Conservation (phyloP, 2,329 filamentous ascomycete genomes). For the Cercospora zeina region DNA sequence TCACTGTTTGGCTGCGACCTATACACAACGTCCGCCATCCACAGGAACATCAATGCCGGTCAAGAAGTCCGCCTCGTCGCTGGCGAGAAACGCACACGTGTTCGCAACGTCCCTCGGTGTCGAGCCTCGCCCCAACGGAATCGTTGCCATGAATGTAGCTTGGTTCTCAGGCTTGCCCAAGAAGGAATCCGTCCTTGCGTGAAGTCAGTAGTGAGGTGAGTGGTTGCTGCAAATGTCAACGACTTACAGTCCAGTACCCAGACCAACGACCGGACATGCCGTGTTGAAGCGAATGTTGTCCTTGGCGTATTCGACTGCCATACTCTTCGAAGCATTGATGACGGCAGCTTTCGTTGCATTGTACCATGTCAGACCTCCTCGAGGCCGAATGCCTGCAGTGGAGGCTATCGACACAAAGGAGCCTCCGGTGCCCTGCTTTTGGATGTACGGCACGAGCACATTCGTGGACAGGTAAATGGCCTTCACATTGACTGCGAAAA, state of each 20-base stretch:
- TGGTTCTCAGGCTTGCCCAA: slow-evolving; percentile 63
- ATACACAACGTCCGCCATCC: slow-evolving; percentile 55
- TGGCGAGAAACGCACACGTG: slow-evolving; percentile 68
- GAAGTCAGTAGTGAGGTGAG: background rate
- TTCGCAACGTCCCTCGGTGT: slow-evolving; percentile 69
- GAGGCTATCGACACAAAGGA: slow-evolving; percentile 67
- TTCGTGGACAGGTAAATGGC: slow-evolving; percentile 62
- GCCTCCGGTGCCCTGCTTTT: slow-evolving; percentile 58
- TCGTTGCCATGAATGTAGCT: slow-evolving; percentile 55
- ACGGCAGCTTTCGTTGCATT: slow-evolving; percentile 69
- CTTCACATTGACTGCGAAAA: slow-evolving; percentile 70
- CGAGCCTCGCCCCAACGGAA: slow-evolving; percentile 58
- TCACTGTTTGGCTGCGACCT: slow-evolving; percentile 26
- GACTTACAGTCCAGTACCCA: slow-evolving; percentile 40
- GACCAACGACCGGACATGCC: slow-evolving; percentile 54
- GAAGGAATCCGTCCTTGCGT: slow-evolving; percentile 43
- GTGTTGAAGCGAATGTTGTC: slow-evolving; percentile 72
- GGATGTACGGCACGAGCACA: slow-evolving; percentile 61
- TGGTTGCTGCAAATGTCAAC: slow-evolving; percentile 47
- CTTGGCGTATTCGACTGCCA: slow-evolving; percentile 72
- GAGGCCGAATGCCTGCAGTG: slow-evolving; percentile 62
- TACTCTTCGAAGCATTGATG: slow-evolving; percentile 60
- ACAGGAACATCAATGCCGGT: slow-evolving; percentile 71
- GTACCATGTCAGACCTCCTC: slow-evolving; percentile 67
- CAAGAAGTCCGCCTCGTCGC: slow-evolving; percentile 70